Conservation (phyloP, 306 rosid species). For the Oemleria cerasiformis region DNA sequence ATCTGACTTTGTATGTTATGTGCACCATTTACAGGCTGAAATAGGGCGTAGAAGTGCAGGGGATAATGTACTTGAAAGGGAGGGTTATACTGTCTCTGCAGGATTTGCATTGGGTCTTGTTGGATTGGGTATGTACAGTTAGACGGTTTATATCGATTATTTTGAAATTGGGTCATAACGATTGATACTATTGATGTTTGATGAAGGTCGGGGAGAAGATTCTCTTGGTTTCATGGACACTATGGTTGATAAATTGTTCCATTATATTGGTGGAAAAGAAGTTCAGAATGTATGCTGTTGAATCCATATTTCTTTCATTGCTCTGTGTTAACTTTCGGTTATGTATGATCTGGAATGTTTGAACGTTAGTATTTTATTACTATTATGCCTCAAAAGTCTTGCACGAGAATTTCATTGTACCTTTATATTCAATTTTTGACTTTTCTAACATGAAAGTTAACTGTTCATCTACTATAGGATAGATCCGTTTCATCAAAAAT, state of each 20-base stretch:
- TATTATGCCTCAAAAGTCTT: neutral
- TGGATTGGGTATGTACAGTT: constrained; percentile 65
- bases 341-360: constrained; percentile 11
- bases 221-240: constrained; percentile 78
- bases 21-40: constrained; percentile 58
- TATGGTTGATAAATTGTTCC: constrained; percentile 73
- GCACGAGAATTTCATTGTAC: neutral
- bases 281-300: constrained; percentile 53
- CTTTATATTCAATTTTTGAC: constrained; percentile 5
- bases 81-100: constrained; percentile 97
- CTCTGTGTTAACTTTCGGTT: neutral
- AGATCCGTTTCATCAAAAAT: constrained; percentile 47
- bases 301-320: constrained; percentile 18
- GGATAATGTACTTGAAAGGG: constrained; percentile 96
- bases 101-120: constrained; percentile 96
- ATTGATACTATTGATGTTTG: constrained; percentile 37
- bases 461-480: constrained; percentile 49
- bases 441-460: constrained; percentile 22
- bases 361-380: constrained; percentile 8
- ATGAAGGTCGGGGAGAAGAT: constrained; percentile 90
- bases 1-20: neutral
- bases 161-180: constrained; percentile 29
- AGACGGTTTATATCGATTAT: constrained; percentile 12
- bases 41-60: constrained; percentile 95
- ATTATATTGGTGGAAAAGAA: constrained; percentile 79